A percentile compares a stretch with the other conserved stretches of the same genome.
Evolutionary conservation across 2,329 filamentous ascomycete species (phyloP).

Genomic region (Scolecobasidium constrictum): DNA sequence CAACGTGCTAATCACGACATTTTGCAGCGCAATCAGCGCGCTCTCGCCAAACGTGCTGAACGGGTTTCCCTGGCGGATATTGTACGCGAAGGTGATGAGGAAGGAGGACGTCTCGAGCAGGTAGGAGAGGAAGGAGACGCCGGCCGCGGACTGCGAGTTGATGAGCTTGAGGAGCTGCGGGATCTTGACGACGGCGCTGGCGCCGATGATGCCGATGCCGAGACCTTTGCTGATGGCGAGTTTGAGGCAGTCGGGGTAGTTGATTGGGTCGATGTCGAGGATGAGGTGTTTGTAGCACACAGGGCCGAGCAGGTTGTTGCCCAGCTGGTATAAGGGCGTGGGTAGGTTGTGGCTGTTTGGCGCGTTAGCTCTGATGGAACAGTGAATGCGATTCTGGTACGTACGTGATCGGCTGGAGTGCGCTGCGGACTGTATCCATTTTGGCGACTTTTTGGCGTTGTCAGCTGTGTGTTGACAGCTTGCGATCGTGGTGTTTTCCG

Average conservation of each 20-base stretch:
- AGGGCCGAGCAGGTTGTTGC: conserved; percentile 69
- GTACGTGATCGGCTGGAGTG: conserved; percentile 46
- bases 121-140: conserved; percentile 83
- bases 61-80: conserved; percentile 79
- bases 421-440: conserved; percentile 53
- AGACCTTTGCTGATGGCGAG: conserved; percentile 86
- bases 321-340: conserved; percentile 57
- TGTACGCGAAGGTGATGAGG: conserved; percentile 86
- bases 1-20: conserved; percentile 76
- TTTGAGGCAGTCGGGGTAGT: conserved; percentile 70
- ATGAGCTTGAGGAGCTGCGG: conserved; percentile 93
- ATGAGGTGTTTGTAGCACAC: conserved; percentile 78
- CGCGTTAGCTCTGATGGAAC: conserved; percentile 56
- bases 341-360: conserved; percentile 44
- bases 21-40: conserved; percentile 82
- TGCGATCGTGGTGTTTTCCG: too few relatives aligned
- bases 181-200: conserved; percentile 86
- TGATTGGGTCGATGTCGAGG: conserved; percentile 66
- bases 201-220: conserved; percentile 85
- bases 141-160: conserved; percentile 66
- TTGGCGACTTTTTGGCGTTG: conserved; percentile 10
- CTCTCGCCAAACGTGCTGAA: conserved; percentile 97
- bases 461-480: not conserved
- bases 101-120: conserved; percentile 82
- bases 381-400: conserved; percentile 44